phyloP scores from a whole-genome alignment of 345 rosid genomes.

The Turritis glabra region DNA sequence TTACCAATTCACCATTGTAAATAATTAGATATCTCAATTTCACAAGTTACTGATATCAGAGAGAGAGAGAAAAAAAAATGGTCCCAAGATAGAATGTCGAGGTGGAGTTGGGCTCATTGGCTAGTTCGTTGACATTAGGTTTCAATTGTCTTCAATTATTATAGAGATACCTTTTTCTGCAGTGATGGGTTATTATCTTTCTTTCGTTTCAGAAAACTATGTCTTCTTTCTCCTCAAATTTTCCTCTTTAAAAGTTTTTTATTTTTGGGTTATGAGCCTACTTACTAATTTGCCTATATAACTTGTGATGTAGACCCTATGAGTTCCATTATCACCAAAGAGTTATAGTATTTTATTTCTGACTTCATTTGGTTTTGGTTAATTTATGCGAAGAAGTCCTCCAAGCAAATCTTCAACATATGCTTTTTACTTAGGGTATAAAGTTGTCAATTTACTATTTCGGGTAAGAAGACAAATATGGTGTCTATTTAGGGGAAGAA shows the following conservation, averaged over 20 bases:
- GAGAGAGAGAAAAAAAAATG: slow-evolving; percentile 28
- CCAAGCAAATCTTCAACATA: slow-evolving; percentile 19
- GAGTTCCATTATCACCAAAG: slow-evolving; percentile 21
- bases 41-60: neutral
- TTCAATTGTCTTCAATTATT: slow-evolving; percentile 39
- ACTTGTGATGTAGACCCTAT: slow-evolving; percentile 5
- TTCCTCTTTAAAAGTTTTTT: neutral
- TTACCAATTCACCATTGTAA: slow-evolving; percentile 4
- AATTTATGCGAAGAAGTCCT: slow-evolving; percentile 14
- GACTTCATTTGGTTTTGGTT: slow-evolving; percentile 21
- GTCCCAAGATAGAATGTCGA: slow-evolving; percentile 37
- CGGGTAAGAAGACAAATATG: slow-evolving; percentile 20
- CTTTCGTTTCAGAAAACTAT: slow-evolving; percentile 32
- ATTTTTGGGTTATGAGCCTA: neutral
- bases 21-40: slow-evolving; percentile 5
- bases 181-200: slow-evolving; percentile 37
- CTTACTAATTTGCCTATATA: slow-evolving; percentile 4
- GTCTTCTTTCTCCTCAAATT: neutral
- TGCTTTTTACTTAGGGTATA: slow-evolving; percentile 20
- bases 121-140: slow-evolving; percentile 38
- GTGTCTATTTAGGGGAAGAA: slow-evolving; percentile 23
- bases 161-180: slow-evolving; percentile 21
- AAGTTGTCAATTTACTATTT: slow-evolving; percentile 28
- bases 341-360: slow-evolving; percentile 1
- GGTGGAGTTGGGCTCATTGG: slow-evolving; percentile 40